These are phyloP conservation scores for Alternaria sp. DNA, from an alignment of 2,329 filamentous ascomycete species.

Conservation along the genomic window DNA sequence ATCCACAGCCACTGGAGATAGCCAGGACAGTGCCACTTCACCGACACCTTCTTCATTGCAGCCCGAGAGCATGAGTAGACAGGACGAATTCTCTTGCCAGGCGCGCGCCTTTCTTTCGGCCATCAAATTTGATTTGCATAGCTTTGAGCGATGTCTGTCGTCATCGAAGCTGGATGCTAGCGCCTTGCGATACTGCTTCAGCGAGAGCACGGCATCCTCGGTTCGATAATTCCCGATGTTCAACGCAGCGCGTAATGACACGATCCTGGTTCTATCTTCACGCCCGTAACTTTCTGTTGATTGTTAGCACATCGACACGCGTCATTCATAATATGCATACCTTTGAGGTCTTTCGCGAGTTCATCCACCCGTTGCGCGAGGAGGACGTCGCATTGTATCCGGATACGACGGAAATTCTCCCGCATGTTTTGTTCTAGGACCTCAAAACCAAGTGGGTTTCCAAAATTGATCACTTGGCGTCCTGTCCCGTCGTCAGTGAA, in stretches of 20 bases:
- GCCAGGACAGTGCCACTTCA: constrained; percentile 7
- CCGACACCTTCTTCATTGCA: constrained; percentile 3
- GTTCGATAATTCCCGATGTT: background rate
- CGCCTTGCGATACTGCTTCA: background rate
- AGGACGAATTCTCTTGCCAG: background rate
- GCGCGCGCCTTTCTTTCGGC: background rate
- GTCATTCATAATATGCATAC: background rate
- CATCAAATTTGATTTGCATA: background rate
- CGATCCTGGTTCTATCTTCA: background rate
- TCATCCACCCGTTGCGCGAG: background rate
- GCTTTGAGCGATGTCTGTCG: background rate
- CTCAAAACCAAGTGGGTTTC: background rate
- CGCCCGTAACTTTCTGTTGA: background rate
- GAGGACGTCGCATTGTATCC: background rate
- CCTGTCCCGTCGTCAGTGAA: background rate
- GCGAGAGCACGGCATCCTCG: background rate
- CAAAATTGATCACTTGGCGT: background rate
- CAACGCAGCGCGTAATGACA: background rate
- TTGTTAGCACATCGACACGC: background rate
- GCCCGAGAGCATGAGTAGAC: constrained; percentile 5
- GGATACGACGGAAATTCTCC: background rate
- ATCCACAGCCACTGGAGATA: constrained; percentile 9
- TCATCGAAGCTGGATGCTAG: background rate
- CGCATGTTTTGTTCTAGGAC: background rate
- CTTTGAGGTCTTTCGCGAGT: background rate